Conservation (phyloP, 495 filamentous ascomycete genomes). For the Pyrenopolyporus hunteri region DNA sequence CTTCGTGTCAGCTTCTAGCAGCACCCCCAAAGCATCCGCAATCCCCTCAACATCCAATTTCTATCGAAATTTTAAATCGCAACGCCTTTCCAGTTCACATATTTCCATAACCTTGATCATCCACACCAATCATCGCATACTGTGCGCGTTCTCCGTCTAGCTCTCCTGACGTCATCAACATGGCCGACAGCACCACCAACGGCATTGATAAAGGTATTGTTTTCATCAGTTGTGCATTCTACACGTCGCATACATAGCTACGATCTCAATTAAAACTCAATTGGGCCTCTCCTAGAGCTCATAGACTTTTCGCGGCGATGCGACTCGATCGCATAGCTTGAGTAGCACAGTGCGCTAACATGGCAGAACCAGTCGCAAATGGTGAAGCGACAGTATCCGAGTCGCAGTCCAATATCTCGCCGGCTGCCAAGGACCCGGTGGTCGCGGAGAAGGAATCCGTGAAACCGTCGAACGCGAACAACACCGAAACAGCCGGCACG, state of each 20-base stretch:
- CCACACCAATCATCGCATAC: constrained; percentile 3
- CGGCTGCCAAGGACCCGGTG: constrained; percentile 21
- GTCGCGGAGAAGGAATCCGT: constrained; percentile 24
- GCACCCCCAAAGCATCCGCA: constrained; percentile 2
- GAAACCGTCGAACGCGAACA: constrained; percentile 23
- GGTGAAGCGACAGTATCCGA: constrained; percentile 28
- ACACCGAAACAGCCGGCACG: constrained; percentile 6
- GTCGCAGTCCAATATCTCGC: constrained; percentile 24
- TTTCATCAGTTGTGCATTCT: constrained; percentile 1
- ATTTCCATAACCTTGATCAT: neutral
- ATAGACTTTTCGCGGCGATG: constrained; percentile 20
- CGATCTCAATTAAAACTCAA: constrained; percentile 25
- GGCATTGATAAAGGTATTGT: constrained; percentile 50
- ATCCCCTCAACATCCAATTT: constrained; percentile 12
- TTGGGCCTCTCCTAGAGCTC: constrained; percentile 18
- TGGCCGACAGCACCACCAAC: constrained; percentile 46
- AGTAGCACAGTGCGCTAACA: constrained; percentile 42
- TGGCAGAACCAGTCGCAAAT: constrained; percentile 23
- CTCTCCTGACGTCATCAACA: constrained; percentile 54
- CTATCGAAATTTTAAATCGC: constrained; percentile 14
- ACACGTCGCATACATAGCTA: constrained; percentile 4
- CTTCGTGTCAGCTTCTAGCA: constrained; percentile 21
- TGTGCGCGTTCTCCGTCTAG: constrained; percentile 17
- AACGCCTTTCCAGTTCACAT: constrained; percentile 2
- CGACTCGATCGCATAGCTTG: constrained; percentile 22